A percentile compares a stretch with the other conserved stretches of the same genome.
phyloP scores from a whole-genome alignment of 2,329 filamentous ascomycete species.

The Drechmeria coniospora region DNA sequence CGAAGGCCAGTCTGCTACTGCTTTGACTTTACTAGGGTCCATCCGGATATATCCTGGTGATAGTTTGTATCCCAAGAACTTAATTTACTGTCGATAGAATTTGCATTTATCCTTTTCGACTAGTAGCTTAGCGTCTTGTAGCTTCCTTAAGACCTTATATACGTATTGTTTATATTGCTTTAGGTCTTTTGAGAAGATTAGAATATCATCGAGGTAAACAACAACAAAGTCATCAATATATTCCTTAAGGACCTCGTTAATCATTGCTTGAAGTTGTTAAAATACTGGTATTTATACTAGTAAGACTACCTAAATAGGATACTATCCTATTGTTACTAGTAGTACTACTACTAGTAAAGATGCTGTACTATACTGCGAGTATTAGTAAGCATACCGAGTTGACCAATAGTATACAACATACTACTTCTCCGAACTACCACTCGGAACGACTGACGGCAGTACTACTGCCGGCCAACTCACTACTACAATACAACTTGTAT shows the following conservation, averaged over 20 bases:
- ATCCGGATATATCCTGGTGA: conserved; percentile 5
- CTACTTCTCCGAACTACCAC: no score
- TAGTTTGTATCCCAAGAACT: conserved; percentile 6
- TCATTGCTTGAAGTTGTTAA: conserved; percentile 9
- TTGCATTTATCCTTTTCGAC: conserved; percentile 6
- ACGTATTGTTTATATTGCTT: conserved; percentile 8
- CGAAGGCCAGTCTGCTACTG: conserved; percentile 1
- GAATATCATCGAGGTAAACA: conserved; percentile 8
- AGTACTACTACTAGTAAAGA: no score
- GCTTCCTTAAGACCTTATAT: conserved; percentile 5
- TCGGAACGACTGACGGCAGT: no score
- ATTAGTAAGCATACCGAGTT: no score
- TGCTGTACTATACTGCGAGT: no score
- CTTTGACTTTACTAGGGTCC: conserved; percentile 5
- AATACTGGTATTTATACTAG: no score
- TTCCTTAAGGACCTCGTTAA: conserved; percentile 6
- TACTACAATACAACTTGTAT: no score
- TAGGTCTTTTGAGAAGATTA: conserved; percentile 8
- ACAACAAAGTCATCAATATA: conserved; percentile 8
- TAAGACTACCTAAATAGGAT: no score
- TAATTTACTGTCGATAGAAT: conserved; percentile 5
- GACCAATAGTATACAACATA: no score
- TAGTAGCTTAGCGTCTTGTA: conserved; percentile 6
- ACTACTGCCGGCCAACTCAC: no score
- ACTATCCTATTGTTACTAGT: no score